Evolutionary conservation across 352 stramenopile species (phyloP).

Genomic region (Peronospora farinosa): DNA sequence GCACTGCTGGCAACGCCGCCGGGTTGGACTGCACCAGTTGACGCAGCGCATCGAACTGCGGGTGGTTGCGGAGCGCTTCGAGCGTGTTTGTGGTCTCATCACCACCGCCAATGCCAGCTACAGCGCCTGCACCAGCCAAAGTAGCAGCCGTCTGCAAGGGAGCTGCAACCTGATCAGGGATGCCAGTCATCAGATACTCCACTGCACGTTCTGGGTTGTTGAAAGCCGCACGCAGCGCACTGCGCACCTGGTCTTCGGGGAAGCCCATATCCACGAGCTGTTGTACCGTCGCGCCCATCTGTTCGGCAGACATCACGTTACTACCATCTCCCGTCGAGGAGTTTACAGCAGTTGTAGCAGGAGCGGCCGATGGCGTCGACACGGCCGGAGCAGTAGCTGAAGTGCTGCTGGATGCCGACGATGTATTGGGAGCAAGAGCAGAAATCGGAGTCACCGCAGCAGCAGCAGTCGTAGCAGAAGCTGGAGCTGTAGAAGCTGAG

Average conservation of each 20-base stretch:
- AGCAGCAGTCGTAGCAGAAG: constrained; percentile 19
- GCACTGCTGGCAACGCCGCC: constrained; percentile 58
- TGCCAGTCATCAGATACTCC: constrained; percentile 87
- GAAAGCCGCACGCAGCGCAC: constrained; percentile 72
- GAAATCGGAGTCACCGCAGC: constrained; percentile 2
- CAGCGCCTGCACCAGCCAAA: constrained; percentile 4
- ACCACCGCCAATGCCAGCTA: constrained; percentile 6
- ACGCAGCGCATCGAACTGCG: constrained; percentile 76
- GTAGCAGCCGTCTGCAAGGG: constrained; percentile 23
- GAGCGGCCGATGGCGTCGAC: constrained; percentile 56
- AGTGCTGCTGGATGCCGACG: constrained; percentile 59
- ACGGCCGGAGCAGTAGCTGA: constrained; percentile 51
- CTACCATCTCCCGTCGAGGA: constrained; percentile 17
- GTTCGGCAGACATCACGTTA: constrained; percentile 22
- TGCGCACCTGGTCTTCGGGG: constrained; percentile 76
- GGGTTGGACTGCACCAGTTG: constrained; percentile 84
- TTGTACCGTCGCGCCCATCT: constrained; percentile 52
- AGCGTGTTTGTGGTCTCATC: constrained; percentile 41
- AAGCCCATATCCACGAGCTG: constrained; percentile 86
- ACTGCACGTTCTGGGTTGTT: constrained; percentile 84
- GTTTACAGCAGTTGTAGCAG: constrained; percentile 31
- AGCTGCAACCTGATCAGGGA: constrained; percentile 48
- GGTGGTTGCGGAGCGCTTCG: constrained; percentile 76
- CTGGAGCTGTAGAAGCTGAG: constrained; percentile 8
- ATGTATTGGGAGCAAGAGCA: constrained; percentile 49